Percentiles rank a stretch among this genome's conserved stretches.
Conservation (phyloP, 805 yeast species). For the Starmerella bacillaris region DNA sequence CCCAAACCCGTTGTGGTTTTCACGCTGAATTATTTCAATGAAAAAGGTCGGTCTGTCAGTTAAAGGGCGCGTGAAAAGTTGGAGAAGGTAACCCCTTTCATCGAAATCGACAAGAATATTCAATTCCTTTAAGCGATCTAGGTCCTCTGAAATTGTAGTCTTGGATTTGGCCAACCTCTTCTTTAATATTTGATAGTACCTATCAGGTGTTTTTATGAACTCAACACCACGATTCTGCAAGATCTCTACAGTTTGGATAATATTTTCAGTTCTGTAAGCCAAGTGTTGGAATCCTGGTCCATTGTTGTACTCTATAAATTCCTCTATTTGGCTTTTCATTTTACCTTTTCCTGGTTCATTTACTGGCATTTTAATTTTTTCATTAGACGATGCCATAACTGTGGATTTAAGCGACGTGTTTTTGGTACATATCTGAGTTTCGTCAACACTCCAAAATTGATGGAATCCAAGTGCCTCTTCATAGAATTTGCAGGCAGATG, state of each 20-base stretch:
- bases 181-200: constrained; percentile 38
- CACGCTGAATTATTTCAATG: constrained; percentile 63
- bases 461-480: constrained; percentile 52
- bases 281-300: constrained; percentile 81
- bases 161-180: constrained; percentile 30
- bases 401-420: constrained; percentile 52
- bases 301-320: constrained; percentile 50
- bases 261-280: constrained; percentile 49
- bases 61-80: constrained; percentile 60
- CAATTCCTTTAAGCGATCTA: constrained; percentile 32
- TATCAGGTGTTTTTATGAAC: constrained; percentile 42
- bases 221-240: constrained; percentile 48
- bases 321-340: constrained; percentile 62
- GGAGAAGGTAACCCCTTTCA: constrained; percentile 56
- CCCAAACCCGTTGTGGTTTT: constrained; percentile 71
- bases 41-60: constrained; percentile 68
- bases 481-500: constrained; percentile 39
- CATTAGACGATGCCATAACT: constrained; percentile 57
- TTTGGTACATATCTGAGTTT: constrained; percentile 50
- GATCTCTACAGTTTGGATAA: constrained; percentile 35
- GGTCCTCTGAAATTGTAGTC: constrained; percentile 33
- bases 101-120: constrained; percentile 64
- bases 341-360: constrained; percentile 65
- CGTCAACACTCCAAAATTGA: constrained; percentile 73
- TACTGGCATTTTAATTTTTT: constrained; percentile 57